Base-by-base conservation (phyloP, 495 filamentous ascomycete species). In the Friedmanniomyces simplex region DNA sequence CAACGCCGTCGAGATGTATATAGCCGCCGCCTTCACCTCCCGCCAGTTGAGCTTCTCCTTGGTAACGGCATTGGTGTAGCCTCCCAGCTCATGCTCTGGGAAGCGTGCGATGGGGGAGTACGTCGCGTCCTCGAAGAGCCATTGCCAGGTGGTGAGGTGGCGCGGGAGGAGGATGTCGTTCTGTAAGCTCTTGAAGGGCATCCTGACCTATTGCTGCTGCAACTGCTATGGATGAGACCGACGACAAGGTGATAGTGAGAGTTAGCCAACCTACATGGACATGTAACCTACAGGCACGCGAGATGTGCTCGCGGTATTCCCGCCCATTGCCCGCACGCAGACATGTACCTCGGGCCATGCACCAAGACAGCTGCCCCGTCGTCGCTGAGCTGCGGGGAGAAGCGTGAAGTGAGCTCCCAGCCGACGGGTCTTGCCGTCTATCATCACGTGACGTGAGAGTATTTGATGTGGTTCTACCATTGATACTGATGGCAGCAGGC, bases 101-200 rank as follows among this genome's bases (percentile, higher is more conserved):
- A 66, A 66, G 1, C 64, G 64, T 7, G 58, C 52, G 7, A 83
- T 57, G 1, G 73, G 74, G 10, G 74, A 79, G 54, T 71, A 72
- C 6, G 59, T 59, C 1, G 66, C 54, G 18, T 77, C 79, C 59
- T 79, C 75, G 66, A 84, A 82, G 28, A 82, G 72, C 74, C 77
- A 84, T 60, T 78, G 72, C 80, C 80, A 85, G 49, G 78, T 74
- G 16, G 79, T 75, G 32, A 79, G 51, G 46, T 77, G 56, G 22
- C 68, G 71, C 7, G 81, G 81, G 67, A 71, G 37, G 58, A 70
- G 50, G 55, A 75, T 73, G 49, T 70, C 66, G 37, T 63, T 65
- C 54, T 73, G 68, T 24, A 51, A 59, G 24, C 70, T 73, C 58
- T 75, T 73, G 64, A 75, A 76, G 32, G 59, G 58, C 64, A 67